Base-by-base conservation (phyloP, 192 early-diverging fungal species). In the Cladochytrium replicatum region DNA sequence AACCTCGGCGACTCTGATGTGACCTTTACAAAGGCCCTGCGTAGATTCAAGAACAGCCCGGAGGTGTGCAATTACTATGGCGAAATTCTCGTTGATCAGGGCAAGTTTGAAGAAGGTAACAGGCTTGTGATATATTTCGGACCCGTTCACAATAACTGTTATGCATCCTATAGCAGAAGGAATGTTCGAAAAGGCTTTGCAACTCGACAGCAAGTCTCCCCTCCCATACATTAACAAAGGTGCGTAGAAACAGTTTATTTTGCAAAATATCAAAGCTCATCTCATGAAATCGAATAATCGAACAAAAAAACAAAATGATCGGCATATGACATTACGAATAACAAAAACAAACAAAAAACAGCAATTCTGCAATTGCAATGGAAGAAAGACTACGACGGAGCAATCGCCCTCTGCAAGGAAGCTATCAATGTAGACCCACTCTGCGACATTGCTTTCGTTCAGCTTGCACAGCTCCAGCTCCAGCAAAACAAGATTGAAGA, bases 161-260 rank as follows among this genome's bases (percentile, higher is more conserved):
- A 4, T 2, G 27, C n/a, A 58, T n/a, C n/a, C n/a, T 15, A 4
- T 25, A 59, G 93, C 93, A 1, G 63, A 82, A 51, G 73, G 77
- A 8, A 78, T 79, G 48, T 96, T 97, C 56, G 85, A 87, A 50
- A 93, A 92, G 63, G 89, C 93, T 0, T 77, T 91, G 32, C 71
- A 81, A 46, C 63, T 96, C 52, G 82, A 86, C 57, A 66, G 72
- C 2, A 67, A 67, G 41, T 89, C 87, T 59, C 89, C 95, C n/a
- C 71, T 97, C 43, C 88, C 92, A n/a, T 93, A 91, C 50, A 94
- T 99, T 62, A 99, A 99, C 75, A 93, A 96, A 67, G 85, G 88
- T 49, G 66, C 75, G 61, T 84, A 26, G n/a, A n/a, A n/a, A n/a
- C n/a, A n/a, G n/a, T n/a, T n/a, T n/a, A n/a, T n/a, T n/a, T n/a